Evolutionary conservation across 2,329 filamentous ascomycete species (phyloP).

Genomic region (Paraphaeosphaeria minitans): DNA sequence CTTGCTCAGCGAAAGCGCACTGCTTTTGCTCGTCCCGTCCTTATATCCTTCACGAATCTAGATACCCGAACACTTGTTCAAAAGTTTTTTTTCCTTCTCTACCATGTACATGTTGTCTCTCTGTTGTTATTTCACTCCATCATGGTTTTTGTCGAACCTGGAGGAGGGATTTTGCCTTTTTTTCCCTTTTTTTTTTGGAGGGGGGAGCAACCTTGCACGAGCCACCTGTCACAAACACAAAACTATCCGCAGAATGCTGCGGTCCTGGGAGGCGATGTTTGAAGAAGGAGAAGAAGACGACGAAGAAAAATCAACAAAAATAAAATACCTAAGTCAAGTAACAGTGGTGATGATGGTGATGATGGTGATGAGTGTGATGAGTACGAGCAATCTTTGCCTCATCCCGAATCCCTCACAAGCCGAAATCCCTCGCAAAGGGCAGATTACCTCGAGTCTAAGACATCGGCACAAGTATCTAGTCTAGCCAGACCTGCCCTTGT

Average conservation of each 20-base stretch:
- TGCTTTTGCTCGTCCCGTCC: neutral
- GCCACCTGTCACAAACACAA: neutral
- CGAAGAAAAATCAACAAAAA: neutral
- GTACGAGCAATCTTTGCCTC: no score
- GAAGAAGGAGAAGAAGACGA: neutral
- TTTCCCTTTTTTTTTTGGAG: no score
- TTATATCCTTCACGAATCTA: constrained; percentile 1
- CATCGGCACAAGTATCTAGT: no score
- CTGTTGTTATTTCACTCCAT: neutral
- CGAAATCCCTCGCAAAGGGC: no score
- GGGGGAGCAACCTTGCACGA: neutral
- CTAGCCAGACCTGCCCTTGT: no score
- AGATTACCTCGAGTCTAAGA: no score
- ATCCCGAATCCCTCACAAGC: no score
- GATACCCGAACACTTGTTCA: constrained; percentile 13
- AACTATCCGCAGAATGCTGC: no score
- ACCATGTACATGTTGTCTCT: neutral
- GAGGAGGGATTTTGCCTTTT: no score
- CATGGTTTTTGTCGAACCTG: neutral
- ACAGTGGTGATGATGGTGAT: neutral
- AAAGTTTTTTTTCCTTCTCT: neutral
- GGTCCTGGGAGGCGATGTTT: neutral
- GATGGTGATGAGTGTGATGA: no score
- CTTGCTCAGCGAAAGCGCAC: neutral
- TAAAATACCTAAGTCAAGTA: no score